A percentile compares a stretch with the other conserved stretches of the same genome.
Evolutionary conservation across 805 yeast species (phyloP).

Genomic region (Sungouiozyma ichnusensis): DNA sequence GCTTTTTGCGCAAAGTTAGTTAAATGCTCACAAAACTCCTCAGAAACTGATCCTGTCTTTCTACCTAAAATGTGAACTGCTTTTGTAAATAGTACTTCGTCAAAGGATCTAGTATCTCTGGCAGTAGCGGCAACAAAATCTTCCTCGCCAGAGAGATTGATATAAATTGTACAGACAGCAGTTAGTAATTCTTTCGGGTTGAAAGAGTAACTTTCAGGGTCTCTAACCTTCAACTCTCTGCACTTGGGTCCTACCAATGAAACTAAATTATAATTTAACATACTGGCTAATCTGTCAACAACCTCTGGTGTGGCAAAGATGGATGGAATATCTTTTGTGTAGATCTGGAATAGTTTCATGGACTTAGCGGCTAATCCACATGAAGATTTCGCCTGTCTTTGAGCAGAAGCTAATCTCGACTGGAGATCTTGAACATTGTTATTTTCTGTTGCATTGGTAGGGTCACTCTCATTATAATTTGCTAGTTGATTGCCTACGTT

Average conservation of each 20-base stretch:
- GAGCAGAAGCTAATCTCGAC: constrained; percentile 49
- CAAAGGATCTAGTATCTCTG: constrained; percentile 84
- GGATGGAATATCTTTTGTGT: constrained; percentile 75
- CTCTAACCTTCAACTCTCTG: constrained; percentile 71
- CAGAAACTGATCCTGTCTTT: constrained; percentile 43
- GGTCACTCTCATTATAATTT: background rate
- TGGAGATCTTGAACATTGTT: constrained; percentile 47
- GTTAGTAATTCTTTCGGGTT: constrained; percentile 65
- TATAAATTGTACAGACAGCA: constrained; percentile 63
- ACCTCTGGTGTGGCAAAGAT: constrained; percentile 83
- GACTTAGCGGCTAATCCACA: constrained; percentile 79
- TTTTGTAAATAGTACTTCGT: constrained; percentile 50
- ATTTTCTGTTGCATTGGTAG: constrained; percentile 32
- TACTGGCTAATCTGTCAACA: constrained; percentile 88
- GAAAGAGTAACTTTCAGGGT: constrained; percentile 76
- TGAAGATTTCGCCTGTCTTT: constrained; percentile 68
- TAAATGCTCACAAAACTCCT: constrained; percentile 42
- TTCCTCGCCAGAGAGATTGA: constrained; percentile 53
- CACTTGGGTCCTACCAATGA: constrained; percentile 96
- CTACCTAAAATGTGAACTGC: constrained; percentile 57
- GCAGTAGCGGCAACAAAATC: constrained; percentile 75
- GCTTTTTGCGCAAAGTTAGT: constrained; percentile 55
- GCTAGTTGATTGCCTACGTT: constrained; percentile 37
- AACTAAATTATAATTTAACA: constrained; percentile 85
- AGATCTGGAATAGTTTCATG: constrained; percentile 63